A percentile compares a stretch with the other conserved stretches of the same genome.
Evolutionary conservation across 768 basidiomycete genomes (phyloP).

Genomic region (Phylloporus sp.): DNA sequence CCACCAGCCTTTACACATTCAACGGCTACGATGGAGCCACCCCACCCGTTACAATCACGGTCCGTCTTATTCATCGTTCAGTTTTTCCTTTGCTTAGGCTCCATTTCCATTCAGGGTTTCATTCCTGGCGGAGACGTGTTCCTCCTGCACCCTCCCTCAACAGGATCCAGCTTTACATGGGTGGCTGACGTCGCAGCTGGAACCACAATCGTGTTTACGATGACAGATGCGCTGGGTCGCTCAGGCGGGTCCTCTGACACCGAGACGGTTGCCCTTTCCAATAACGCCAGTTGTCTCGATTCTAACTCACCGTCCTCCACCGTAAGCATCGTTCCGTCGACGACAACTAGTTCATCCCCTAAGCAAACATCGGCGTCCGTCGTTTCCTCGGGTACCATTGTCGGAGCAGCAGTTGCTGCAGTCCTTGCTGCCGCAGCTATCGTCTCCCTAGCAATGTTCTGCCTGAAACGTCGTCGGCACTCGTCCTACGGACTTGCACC

Average conservation of each 20-base stretch:
- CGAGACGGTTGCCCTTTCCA: conserved; percentile 42
- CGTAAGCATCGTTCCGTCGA: conserved; percentile 20
- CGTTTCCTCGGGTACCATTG: conserved; percentile 43
- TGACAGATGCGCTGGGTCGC: conserved; percentile 46
- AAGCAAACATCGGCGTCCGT: conserved; percentile 20
- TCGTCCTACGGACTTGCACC: conserved; percentile 29
- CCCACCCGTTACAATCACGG: conserved; percentile 52
- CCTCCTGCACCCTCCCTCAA: conserved; percentile 36
- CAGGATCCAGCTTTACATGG: conserved; percentile 46
- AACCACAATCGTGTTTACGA: conserved; percentile 52
- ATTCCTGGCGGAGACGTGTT: conserved; percentile 59
- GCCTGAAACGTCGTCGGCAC: conserved; percentile 31
- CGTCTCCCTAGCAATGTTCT: conserved; percentile 49
- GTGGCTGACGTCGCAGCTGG: conserved; percentile 50
- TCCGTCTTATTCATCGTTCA: conserved; percentile 24
- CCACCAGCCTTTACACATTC: conserved; percentile 42
- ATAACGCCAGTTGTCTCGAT: conserved; percentile 49
- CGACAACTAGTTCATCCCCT: conserved; percentile 19
- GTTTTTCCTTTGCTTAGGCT: not conserved
- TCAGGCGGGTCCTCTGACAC: conserved; percentile 60
- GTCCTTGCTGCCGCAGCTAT: conserved; percentile 50
- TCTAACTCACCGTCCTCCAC: conserved; percentile 50
- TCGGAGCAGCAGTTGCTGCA: conserved; percentile 45
- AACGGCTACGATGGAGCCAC: conserved; percentile 40
- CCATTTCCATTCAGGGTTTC: conserved; percentile 39